Evolutionary conservation across 2,329 filamentous ascomycete genomes (phyloP), one percentile per base, ranked within the genome.

Genomic region (Trichoderma sp.): DNA sequence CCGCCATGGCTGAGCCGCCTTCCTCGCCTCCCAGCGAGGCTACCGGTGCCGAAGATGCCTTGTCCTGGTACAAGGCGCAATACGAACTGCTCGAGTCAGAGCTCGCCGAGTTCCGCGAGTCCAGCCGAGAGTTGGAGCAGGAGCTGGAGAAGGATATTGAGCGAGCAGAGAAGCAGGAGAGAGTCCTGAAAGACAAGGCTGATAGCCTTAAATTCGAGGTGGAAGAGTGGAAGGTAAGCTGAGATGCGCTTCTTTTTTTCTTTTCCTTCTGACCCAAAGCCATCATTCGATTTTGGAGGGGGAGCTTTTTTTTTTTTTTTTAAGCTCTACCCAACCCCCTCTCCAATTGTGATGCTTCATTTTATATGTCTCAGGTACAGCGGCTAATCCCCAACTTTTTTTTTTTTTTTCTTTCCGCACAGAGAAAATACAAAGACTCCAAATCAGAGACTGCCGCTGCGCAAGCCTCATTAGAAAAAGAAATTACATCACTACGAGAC

Each of bases 141-240:
- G 96, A 98, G 81, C 85, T 99, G 65, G 96, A 99, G 81, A 96
- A 94, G 83, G 96, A 99, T 79, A 91, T 99, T 69, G 95, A 98
- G 76, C 91, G 93, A 56, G 94, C 94, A 56, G 96, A 99, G 84
- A 97, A 97, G 83, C 89, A 94, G 75, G 95, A 98, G 82, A 88
- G 94, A 72, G 85, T 89, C 72, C 82, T 97, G 74, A 91, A 94
- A 79, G 91, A 97, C 79, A 97, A 95, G 83, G 91, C 93, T 0
- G 95, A 98, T 80, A 87, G 86, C 47, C 81, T 97, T 72, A 89
- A 87, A 61, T 99, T 93, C 77, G 94, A 98, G 80, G 94, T 96
- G 0, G 94, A 98, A 70, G 96, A 99, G 82, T 99, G 96, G 96
- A 98, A 98, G 90, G 94, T 95, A 83, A 80, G 87, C 37, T 21